A percentile compares a stretch with the other conserved stretches of the same genome.
These are phyloP conservation scores for Lunasporangiospora selenospora DNA, from an alignment of 192 early-diverging fungal species.

Conservation along the genomic window DNA sequence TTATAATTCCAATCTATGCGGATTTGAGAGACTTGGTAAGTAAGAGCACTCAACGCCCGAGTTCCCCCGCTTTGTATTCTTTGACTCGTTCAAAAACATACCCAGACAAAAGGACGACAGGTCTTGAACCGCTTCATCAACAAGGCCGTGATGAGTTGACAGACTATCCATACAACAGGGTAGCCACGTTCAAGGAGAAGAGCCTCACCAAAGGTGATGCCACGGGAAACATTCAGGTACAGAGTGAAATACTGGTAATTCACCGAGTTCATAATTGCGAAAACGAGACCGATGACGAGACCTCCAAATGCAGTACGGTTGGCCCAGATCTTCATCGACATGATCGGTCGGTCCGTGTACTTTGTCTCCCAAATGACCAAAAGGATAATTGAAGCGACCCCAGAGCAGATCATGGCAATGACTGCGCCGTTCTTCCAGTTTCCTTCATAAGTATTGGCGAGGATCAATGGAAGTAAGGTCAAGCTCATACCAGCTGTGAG, in stretches of 20 bases:
- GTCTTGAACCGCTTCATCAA: slow-evolving; percentile 17
- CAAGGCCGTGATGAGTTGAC: slow-evolving; percentile 7
- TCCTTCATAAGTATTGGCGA: slow-evolving; percentile 9
- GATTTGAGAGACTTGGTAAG: too few relatives aligned
- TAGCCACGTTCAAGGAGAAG: slow-evolving; percentile 6
- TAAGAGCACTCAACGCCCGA: too few relatives aligned
- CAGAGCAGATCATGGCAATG: slow-evolving; percentile 9
- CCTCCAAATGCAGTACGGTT: slow-evolving; percentile 2
- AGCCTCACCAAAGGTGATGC: background rate
- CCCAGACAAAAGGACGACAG: slow-evolving; percentile 11
- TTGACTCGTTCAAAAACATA: too few relatives aligned
- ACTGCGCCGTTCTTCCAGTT: slow-evolving; percentile 9
- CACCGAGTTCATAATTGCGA: slow-evolving; percentile 4
- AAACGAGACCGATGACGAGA: slow-evolving; percentile 3
- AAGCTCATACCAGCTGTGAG: slow-evolving; percentile 13
- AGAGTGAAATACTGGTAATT: background rate
- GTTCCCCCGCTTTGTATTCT: too few relatives aligned
- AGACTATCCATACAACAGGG: slow-evolving; percentile 10
- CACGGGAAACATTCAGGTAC: background rate
- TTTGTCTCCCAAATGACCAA: slow-evolving; percentile 13
- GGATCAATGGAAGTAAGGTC: slow-evolving; percentile 10
- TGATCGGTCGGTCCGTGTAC: slow-evolving; percentile 8
- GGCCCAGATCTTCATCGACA: slow-evolving; percentile 17
- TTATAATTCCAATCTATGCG: slow-evolving; percentile 5
- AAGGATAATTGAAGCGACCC: slow-evolving; percentile 1